Evolutionary conservation across 2,329 filamentous ascomycete species (phyloP), one percentile per base, ranked within the genome.

Genomic region (Clathrospora elynae): DNA sequence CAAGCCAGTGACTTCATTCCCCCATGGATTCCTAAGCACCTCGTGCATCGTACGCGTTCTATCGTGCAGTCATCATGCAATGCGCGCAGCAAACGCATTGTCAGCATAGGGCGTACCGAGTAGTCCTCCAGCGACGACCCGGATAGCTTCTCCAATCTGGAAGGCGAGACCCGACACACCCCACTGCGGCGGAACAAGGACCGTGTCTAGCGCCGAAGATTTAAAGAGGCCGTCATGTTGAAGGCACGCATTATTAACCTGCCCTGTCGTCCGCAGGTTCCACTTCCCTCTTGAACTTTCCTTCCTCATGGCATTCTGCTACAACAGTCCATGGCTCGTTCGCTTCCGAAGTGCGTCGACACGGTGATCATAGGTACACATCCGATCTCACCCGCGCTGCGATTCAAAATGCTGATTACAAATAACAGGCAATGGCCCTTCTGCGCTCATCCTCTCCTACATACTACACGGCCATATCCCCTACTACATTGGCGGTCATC

Each of bases 391-490:
- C n/a, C 17, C 24, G 14, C 16, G 20, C 22, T 22, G 10, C 17
- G 26, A 26, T 17, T 11, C 20, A 22, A 34, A 28, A 13, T 17
- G 56, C 61, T 68, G 48, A 67, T 57, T 53, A 57, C 58, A 58
- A 36, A 46, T 45, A 7, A 16, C 51, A 83, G 81, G 81, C 59
- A 83, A 82, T 61, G 81, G 81, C 42, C 81, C 81, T 31, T 81
- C 81, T 35, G 78, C 81, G 36, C 73, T 84, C 67, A 79, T 83
- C 53, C 72, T 84, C 23, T 83, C 80, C 31, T 84, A 81, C 62
- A 81, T 84, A 29, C 75, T 84, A 18, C 80, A 84, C 64, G 81
- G 81, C 24, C 73, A 83, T 57, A 71, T 82, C 38, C 81, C 81
- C 4, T 77, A 75, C 58, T 84, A 84, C 55, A 67, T 74, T 24